These are phyloP conservation scores for Sporisorium scitamineum DNA, from an alignment of 1,284 basidiomycete genomes.

Conservation along the genomic window DNA sequence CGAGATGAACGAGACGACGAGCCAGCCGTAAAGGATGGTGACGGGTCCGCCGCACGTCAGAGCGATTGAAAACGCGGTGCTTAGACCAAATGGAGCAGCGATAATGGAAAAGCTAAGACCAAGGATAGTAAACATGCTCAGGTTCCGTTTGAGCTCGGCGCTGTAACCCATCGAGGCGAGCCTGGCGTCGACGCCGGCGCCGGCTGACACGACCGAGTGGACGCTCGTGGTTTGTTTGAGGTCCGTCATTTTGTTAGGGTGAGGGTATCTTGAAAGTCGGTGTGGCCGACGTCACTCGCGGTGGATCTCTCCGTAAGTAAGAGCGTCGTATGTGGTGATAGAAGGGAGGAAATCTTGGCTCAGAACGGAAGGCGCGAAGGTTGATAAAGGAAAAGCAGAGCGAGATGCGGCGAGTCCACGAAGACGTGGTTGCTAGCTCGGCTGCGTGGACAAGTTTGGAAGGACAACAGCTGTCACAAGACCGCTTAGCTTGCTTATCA, in stretches of 20 bases:
- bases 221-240: slow-evolving; percentile 42
- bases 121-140: slow-evolving; percentile 72
- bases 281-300: neutral
- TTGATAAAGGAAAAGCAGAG: neutral
- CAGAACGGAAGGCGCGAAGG: neutral
- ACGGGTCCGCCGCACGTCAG: slow-evolving; percentile 70
- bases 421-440: neutral
- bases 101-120: slow-evolving; percentile 71
- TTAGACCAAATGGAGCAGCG: slow-evolving; percentile 71
- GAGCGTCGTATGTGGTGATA: neutral
- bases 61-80: slow-evolving; percentile 71
- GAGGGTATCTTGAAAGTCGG: neutral
- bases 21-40: slow-evolving; percentile 71
- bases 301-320: neutral
- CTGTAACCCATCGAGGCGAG: slow-evolving; percentile 72
- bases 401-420: neutral
- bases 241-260: slow-evolving; percentile 16
- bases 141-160: slow-evolving; percentile 70
- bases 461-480: neutral
- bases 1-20: slow-evolving; percentile 71
- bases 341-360: neutral
- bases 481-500: slow-evolving; percentile 1
- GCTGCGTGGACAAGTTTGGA: neutral
- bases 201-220: slow-evolving; percentile 55
- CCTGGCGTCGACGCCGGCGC: slow-evolving; percentile 61